Evolutionary conservation across 2,329 filamentous ascomycete species (phyloP).

Genomic region (Ambrosiella beaveri): DNA sequence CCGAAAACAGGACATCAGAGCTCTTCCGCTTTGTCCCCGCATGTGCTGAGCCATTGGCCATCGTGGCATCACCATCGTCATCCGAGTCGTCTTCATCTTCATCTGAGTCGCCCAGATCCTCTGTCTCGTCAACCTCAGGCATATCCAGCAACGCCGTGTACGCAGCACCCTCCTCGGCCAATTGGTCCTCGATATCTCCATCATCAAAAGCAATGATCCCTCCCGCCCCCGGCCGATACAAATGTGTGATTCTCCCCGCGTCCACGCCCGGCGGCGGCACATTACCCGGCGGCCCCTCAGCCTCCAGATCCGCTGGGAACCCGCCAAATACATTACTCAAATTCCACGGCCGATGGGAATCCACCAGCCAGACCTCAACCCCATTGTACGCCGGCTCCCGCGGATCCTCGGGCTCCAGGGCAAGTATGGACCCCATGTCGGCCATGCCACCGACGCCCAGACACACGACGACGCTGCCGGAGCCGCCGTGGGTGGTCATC

Average conservation of each 20-base stretch:
- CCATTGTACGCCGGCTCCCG: slow-evolving; percentile 49
- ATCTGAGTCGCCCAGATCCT: slow-evolving; percentile 41
- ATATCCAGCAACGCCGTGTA: slow-evolving; percentile 78
- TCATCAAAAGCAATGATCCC: slow-evolving; percentile 93
- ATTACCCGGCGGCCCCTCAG: background rate
- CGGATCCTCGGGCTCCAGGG: slow-evolving; percentile 47
- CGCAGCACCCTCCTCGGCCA: slow-evolving; percentile 57
- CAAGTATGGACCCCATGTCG: slow-evolving; percentile 65
- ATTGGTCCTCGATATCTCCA: slow-evolving; percentile 77
- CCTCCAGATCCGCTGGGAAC: slow-evolving; percentile 30
- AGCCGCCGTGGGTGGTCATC: slow-evolving; percentile 70
- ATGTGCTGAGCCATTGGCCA: slow-evolving; percentile 21
- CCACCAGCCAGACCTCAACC: slow-evolving; percentile 91
- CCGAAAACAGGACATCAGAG: slow-evolving; percentile 53
- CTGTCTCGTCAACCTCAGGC: slow-evolving; percentile 73
- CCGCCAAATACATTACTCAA: slow-evolving; percentile 82
- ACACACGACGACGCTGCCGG: slow-evolving; percentile 78
- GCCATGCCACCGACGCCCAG: slow-evolving; percentile 84
- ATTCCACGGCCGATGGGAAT: slow-evolving; percentile 88
- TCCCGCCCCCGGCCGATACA: slow-evolving; percentile 62
- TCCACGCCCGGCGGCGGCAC: slow-evolving; percentile 38
- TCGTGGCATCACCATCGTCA: slow-evolving; percentile 27
- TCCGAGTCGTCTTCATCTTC: slow-evolving; percentile 42
- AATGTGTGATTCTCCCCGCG: slow-evolving; percentile 51
- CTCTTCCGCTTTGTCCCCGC: slow-evolving; percentile 62